These are phyloP conservation scores for Sporothrix pseudoabietina DNA, from an alignment of 2,329 filamentous ascomycete species.

Conservation along the genomic window DNA sequence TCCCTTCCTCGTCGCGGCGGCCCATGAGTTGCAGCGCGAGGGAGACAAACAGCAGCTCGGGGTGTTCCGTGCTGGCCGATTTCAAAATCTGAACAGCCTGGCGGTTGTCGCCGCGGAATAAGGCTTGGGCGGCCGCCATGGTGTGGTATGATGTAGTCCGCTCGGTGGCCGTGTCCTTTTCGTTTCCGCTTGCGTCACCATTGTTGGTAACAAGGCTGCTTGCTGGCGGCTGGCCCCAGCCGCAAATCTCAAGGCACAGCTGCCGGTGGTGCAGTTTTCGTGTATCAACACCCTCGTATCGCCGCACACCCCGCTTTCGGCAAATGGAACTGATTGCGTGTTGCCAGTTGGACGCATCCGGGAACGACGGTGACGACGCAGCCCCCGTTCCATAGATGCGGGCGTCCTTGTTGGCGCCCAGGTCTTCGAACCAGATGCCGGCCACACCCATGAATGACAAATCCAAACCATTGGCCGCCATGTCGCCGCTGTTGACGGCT, in stretches of 20 bases:
- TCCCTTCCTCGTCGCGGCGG: conserved; percentile 49
- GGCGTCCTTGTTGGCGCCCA: conserved; percentile 53
- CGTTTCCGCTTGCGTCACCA: background rate
- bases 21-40: conserved; percentile 66
- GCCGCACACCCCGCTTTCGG: conserved; percentile 60
- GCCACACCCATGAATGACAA: conserved; percentile 75
- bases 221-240: conserved; percentile 61
- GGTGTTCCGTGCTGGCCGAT: conserved; percentile 62
- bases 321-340: conserved; percentile 65
- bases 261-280: conserved; percentile 69
- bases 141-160: conserved; percentile 62
- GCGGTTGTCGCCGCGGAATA: conserved; percentile 71
- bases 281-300: conserved; percentile 42
- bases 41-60: conserved; percentile 68
- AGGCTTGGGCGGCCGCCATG: conserved; percentile 73
- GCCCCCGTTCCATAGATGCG: conserved; percentile 32
- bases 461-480: conserved; percentile 69
- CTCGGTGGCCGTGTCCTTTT: conserved; percentile 35
- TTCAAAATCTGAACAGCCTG: conserved; percentile 71
- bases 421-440: conserved; percentile 69
- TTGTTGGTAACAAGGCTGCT: background rate
- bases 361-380: conserved; percentile 54
- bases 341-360: conserved; percentile 60
- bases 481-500: conserved; percentile 66
- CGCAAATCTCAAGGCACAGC: conserved; percentile 73